Base-by-base conservation (phyloP, 208 protist genomes). In the Wallacemonas sp. region DNA sequence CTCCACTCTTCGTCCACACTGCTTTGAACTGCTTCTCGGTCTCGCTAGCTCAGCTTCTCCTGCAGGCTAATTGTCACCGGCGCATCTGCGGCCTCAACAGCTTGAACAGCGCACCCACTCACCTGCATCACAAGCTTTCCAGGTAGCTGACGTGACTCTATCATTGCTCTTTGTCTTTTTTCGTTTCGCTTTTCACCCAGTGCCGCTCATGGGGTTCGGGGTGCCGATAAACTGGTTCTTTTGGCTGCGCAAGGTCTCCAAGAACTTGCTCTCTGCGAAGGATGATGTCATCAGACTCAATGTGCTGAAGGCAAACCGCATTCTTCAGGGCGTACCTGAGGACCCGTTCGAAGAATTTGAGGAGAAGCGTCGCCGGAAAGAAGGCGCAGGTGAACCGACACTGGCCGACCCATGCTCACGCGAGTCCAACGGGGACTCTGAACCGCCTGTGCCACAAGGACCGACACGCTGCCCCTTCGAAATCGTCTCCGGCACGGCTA, bases 291-390 rank as follows among this genome's bases (percentile, higher is more conserved):
- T 57, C 15, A 4, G 17, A 38, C 32, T 57, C 0, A 57, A 57
- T 19, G 38, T 19, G 30, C 30, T 15, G 17, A 57, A 57, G 50
- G 50, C 32, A 9, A 57, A 57, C 22, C 50, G 50, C 8, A 17
- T 37, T 24, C 50, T 57, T 6, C 50, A 57, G 32, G 50, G 50
- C 13, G 3, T 41, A 3, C 50, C 50, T 8, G 50, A 57, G 29
- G n/a, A 57, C 32, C 50, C 50, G 3, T 57, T 57, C 30, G 30
- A 57, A n/a, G 50, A 57, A 19, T 57, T 39, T n/a, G 50, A 57
- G 21, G 50, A 4, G 21, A 57, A 57, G 1, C 50, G 33, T 0
- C 6, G 22, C 8, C 50, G 50, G 8, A 26, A n/a, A 24, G 5
- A 17, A 27, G n/a, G n/a, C n/a, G n/a, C n/a, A n/a, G n/a, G n/a